phyloP scores from a whole-genome alignment of 75 land plant species.

The Selaginella tamariscina region DNA sequence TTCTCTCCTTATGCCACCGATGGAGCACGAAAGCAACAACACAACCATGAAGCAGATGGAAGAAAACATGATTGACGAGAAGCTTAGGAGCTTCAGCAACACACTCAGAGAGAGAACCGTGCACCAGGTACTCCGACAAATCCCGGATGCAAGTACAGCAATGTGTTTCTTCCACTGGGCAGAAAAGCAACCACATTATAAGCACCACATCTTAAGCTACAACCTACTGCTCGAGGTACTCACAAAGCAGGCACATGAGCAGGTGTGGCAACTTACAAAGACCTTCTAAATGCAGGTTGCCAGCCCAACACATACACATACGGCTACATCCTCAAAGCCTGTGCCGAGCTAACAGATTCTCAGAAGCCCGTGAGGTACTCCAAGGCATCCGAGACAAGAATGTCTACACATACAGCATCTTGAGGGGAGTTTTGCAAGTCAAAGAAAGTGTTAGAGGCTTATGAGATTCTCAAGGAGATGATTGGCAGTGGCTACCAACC shows the following conservation, averaged over 20 bases:
- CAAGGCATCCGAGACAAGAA: conserved; percentile 37
- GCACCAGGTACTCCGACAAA: conserved; percentile 47
- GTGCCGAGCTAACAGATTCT: conserved; percentile 34
- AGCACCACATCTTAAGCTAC: conserved; percentile 18
- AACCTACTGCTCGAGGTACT: conserved; percentile 51
- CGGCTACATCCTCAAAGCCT: conserved; percentile 41
- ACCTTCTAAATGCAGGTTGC: conserved; percentile 38
- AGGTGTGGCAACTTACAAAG: conserved; percentile 38
- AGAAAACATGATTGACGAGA: background rate
- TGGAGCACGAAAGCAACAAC: no score
- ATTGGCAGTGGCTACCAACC: background rate
- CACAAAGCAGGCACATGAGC: conserved; percentile 42
- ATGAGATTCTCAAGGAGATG: background rate
- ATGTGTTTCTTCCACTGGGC: background rate
- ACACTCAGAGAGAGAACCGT: conserved; percentile 38
- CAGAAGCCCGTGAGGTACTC: conserved; percentile 48
- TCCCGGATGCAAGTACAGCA: conserved; percentile 49
- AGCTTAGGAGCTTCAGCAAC: background rate
- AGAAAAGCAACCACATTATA: background rate
- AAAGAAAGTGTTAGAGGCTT: background rate
- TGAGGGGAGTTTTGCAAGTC: conserved; percentile 9
- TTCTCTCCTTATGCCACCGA: no score
- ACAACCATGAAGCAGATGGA: no score
- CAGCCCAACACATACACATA: conserved; percentile 44
- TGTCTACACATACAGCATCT: conserved; percentile 9